These are phyloP conservation scores for Moelleriella libera DNA, from an alignment of 2,329 filamentous ascomycete genomes.

Conservation along the genomic window DNA sequence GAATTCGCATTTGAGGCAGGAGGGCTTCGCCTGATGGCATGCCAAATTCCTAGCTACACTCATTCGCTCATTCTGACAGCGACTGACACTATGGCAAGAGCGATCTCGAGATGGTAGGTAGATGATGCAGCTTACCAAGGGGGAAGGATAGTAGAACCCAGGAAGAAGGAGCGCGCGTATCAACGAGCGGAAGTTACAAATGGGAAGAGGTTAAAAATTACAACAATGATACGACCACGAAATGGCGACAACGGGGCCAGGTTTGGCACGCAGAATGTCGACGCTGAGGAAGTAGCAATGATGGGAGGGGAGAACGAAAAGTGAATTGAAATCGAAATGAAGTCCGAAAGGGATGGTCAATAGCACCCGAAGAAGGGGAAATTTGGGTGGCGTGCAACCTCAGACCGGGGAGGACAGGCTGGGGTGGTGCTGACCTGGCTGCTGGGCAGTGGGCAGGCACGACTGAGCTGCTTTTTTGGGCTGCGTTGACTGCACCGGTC, in stretches of 20 bases:
- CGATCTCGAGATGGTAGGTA: background rate
- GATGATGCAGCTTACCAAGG: constrained; percentile 5
- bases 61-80: background rate
- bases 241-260: constrained; percentile 5
- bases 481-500: background rate
- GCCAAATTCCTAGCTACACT: background rate
- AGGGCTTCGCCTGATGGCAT: background rate
- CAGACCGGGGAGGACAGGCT: background rate
- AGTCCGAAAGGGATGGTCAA: constrained; percentile 2
- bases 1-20: background rate
- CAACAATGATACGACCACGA: constrained; percentile 11
- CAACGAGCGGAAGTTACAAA: constrained; percentile 14
- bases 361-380: constrained; percentile 10
- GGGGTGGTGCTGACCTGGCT: background rate
- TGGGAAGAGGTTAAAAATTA: constrained; percentile 12
- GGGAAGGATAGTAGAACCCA: constrained; percentile 7
- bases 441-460: constrained; percentile 1
- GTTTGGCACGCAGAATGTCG: constrained; percentile 3
- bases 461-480: background rate
- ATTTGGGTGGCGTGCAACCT: constrained; percentile 8
- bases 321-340: constrained; percentile 9
- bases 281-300: constrained; percentile 23
- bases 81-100: background rate
- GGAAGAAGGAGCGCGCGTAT: constrained; percentile 16
- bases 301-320: constrained; percentile 11